Conservation (phyloP, 1,139 yeast genomes). For the Sugiyamaella novakii region DNA sequence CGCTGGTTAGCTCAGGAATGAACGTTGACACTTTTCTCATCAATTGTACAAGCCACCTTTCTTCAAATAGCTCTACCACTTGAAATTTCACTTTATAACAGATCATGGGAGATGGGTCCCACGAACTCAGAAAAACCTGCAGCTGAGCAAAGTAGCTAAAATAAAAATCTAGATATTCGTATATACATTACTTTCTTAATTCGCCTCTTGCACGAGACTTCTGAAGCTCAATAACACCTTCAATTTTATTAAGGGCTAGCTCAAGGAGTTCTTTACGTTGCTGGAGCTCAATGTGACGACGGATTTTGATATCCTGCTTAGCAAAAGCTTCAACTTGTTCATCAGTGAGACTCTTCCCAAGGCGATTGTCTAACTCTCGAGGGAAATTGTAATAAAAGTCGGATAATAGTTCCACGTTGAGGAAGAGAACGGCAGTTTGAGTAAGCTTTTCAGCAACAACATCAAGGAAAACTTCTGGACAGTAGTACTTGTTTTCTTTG, state of each 20-base stretch:
- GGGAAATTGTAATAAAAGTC: slow-evolving; percentile 97
- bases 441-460: slow-evolving; percentile 91
- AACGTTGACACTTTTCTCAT: too few species aligned
- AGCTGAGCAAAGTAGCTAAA: too few species aligned
- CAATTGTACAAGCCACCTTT: too few species aligned
- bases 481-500: slow-evolving; percentile 80
- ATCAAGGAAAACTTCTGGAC: slow-evolving; percentile 92
- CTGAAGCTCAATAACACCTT: slow-evolving; percentile 79
- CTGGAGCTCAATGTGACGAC: slow-evolving; percentile 88
- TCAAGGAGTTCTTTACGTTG: slow-evolving; percentile 88
- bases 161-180: slow-evolving; percentile 1
- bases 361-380: slow-evolving; percentile 78
- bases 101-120: too few species aligned
- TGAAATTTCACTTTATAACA: too few species aligned
- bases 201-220: slow-evolving; percentile 37
- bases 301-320: slow-evolving; percentile 89
- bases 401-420: slow-evolving; percentile 89
- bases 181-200: slow-evolving; percentile 10
- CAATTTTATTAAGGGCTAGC: slow-evolving; percentile 80
- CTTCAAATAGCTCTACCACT: too few species aligned
- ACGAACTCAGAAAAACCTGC: too few species aligned
- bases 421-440: slow-evolving; percentile 86
- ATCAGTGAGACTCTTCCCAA: slow-evolving; percentile 61
- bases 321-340: slow-evolving; percentile 90
- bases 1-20: too few species aligned